phyloP scores from a whole-genome alignment of 345 rosid species.

The Cardamine resedifolia region DNA sequence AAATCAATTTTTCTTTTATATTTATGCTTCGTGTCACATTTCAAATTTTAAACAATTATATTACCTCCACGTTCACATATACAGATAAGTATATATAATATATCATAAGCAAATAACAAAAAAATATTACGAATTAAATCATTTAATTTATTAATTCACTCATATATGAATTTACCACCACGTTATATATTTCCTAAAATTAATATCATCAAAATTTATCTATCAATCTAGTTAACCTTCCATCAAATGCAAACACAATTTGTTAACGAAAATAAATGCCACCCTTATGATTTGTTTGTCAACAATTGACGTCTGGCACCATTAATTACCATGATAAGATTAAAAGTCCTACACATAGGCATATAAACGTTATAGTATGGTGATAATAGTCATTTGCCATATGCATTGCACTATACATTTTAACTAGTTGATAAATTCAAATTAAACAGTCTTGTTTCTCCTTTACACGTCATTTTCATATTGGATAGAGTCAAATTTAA shows the following conservation, averaged over 20 bases:
- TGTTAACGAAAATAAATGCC: too few species aligned
- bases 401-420: neutral
- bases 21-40: neutral
- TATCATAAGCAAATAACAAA: too few species aligned
- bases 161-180: too few species aligned
- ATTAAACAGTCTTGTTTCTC: too few species aligned
- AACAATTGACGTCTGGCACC: neutral
- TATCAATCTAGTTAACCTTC: too few species aligned
- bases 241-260: too few species aligned
- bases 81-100: neutral
- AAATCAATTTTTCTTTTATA: neutral
- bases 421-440: neutral
- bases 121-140: too few species aligned
- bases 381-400: neutral
- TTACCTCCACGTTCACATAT: neutral
- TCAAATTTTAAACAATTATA: neutral
- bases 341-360: neutral
- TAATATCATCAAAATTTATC: too few species aligned
- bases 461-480: neutral
- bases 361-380: neutral
- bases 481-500: neutral
- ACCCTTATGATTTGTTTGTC: too few species aligned
- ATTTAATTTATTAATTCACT: too few species aligned
- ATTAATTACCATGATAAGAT: neutral
- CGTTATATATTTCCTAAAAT: too few species aligned